phyloP scores from a whole-genome alignment of 352 stramenopile genomes.

The Pythium graminicola region DNA sequence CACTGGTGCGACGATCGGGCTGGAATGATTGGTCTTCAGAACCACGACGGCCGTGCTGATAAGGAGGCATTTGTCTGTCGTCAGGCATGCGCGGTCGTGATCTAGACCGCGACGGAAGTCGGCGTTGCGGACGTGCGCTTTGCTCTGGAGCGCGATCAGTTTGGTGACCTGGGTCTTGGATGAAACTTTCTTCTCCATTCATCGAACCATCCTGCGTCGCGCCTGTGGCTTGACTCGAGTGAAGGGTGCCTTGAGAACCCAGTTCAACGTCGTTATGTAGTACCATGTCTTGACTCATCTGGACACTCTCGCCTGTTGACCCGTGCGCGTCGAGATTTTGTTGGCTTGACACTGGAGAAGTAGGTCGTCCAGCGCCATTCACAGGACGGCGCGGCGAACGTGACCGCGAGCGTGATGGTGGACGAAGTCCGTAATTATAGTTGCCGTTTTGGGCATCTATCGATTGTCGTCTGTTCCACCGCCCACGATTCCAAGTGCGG shows the following conservation, averaged over 20 bases:
- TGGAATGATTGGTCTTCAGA: constrained; percentile 12
- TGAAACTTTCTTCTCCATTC: neutral
- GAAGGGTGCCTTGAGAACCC: neutral
- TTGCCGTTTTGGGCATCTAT: neutral
- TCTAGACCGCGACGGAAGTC: constrained; percentile 12
- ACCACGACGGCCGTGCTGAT: neutral
- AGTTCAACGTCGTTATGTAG: neutral
- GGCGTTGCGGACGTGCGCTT: neutral
- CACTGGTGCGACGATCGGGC: constrained; percentile 2
- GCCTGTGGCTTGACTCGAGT: constrained; percentile 7
- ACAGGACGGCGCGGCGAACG: neutral
- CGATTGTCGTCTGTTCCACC: neutral
- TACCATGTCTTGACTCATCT: neutral
- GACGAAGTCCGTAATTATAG: constrained; percentile 3
- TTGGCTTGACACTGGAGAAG: neutral
- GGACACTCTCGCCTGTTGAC: neutral
- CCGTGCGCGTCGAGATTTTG: neutral
- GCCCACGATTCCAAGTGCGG: constrained; percentile 1
- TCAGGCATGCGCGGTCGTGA: constrained; percentile 1
- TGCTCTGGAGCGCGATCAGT: neutral
- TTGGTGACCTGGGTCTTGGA: neutral
- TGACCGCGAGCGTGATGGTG: constrained; percentile 13
- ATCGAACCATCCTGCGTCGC: constrained; percentile 6
- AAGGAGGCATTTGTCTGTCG: neutral
- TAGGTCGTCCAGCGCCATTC: neutral